Percentiles rank a stretch among this genome's conserved stretches.
These are phyloP conservation scores for Clavariopsis aquatica DNA, from an alignment of 495 filamentous ascomycete genomes.

Conservation along the genomic window DNA sequence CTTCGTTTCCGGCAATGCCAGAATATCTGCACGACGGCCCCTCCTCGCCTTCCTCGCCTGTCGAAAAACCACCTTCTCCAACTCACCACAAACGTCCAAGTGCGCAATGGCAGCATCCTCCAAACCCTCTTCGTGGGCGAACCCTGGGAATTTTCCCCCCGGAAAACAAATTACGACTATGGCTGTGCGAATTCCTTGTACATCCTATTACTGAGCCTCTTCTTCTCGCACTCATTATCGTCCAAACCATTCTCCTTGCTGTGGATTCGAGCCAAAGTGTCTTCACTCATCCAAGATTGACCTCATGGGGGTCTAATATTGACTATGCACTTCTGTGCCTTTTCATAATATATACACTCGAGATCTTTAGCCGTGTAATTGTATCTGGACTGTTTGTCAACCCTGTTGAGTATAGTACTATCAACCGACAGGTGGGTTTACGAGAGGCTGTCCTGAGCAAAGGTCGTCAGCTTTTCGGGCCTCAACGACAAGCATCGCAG, in stretches of 20 bases:
- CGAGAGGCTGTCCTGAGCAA: slow-evolving; percentile 73
- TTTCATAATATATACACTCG: slow-evolving; percentile 88
- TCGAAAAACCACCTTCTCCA: slow-evolving; percentile 49
- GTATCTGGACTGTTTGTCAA: slow-evolving; percentile 94
- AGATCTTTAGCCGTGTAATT: slow-evolving; percentile 76
- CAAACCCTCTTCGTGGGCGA: slow-evolving; percentile 85
- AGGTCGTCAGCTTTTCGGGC: slow-evolving; percentile 71
- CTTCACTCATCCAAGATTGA: slow-evolving; percentile 52
- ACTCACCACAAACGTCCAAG: slow-evolving; percentile 9
- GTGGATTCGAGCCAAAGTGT: slow-evolving; percentile 75
- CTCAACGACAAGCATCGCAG: slow-evolving; percentile 69
- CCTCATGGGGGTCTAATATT: slow-evolving; percentile 67
- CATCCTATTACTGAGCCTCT: slow-evolving; percentile 81
- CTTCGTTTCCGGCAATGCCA: slow-evolving; percentile 58
- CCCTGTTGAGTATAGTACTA: slow-evolving; percentile 78
- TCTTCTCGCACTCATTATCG: slow-evolving; percentile 81
- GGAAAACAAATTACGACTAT: slow-evolving; percentile 69
- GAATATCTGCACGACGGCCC: slow-evolving; percentile 59
- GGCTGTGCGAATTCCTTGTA: slow-evolving; percentile 84
- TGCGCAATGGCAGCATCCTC: slow-evolving; percentile 49
- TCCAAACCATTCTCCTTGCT: slow-evolving; percentile 83
- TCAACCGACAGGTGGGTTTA: slow-evolving; percentile 69
- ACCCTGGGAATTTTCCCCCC: slow-evolving; percentile 82
- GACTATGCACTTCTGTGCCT: slow-evolving; percentile 80
- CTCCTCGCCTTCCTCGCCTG: slow-evolving; percentile 48